These are phyloP conservation scores for Penicillium crustosum DNA, from an alignment of 2,329 filamentous ascomycete species.

Conservation along the genomic window DNA sequence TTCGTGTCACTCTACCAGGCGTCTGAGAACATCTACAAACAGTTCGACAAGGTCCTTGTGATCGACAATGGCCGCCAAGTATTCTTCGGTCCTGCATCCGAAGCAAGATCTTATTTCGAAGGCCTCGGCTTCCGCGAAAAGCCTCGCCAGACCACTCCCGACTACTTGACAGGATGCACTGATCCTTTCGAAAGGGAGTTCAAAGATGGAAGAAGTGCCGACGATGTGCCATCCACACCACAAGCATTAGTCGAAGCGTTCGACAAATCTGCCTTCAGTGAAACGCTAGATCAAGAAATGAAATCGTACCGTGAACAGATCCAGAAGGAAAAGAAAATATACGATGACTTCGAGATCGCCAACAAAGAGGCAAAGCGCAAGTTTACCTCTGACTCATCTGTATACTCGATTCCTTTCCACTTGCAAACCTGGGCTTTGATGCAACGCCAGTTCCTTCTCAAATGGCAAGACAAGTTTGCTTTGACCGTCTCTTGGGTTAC, in stretches of 20 bases:
- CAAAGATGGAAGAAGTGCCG: conserved; percentile 62
- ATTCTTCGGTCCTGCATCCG: conserved; percentile 68
- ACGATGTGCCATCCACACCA: conserved; percentile 67
- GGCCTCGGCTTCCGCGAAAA: conserved; percentile 71
- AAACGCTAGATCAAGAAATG: conserved; percentile 65
- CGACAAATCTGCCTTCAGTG: conserved; percentile 60
- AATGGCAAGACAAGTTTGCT: conserved; percentile 82
- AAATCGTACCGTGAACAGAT: conserved; percentile 64
- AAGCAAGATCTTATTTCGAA: conserved; percentile 74
- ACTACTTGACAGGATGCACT: conserved; percentile 79
- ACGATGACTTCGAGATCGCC: conserved; percentile 74
- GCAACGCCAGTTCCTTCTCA: conserved; percentile 80
- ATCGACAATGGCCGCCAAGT: conserved; percentile 74
- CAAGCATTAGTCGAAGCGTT: conserved; percentile 70
- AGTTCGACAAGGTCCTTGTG: conserved; percentile 82
- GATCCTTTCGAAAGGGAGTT: conserved; percentile 82
- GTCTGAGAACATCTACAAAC: conserved; percentile 74
- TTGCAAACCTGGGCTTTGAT: conserved; percentile 80
- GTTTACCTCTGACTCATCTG: conserved; percentile 67
- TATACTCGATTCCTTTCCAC: conserved; percentile 81
- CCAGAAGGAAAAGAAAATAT: conserved; percentile 62
- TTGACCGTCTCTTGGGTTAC: conserved; percentile 71
- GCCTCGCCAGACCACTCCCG: conserved; percentile 75
- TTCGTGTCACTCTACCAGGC: conserved; percentile 87
- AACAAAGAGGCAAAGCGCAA: conserved; percentile 77